Evolutionary conservation across 768 basidiomycete species (phyloP), one percentile per base, ranked within the genome.

Genomic region (Pleurotus cornucopiae): DNA sequence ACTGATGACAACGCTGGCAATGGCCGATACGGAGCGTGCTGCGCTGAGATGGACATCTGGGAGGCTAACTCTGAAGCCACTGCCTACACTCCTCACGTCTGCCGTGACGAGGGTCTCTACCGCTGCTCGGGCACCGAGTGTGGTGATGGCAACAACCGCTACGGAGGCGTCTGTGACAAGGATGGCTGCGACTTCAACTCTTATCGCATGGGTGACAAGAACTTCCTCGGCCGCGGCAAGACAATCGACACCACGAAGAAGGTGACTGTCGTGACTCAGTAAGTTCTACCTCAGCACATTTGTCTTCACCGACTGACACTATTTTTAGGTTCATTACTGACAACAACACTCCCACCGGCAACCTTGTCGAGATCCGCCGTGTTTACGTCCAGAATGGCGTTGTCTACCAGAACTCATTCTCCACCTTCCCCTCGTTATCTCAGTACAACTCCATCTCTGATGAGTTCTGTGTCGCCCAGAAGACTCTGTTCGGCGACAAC

Each of bases 131-230:
- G 71, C 41, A 64, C 60, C 57, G 58, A 61, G 37, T 74, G 72
- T 56, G 64, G 66, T 45, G 61, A 57, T 30, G 47, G 39, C 26
- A 60, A 60, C 61, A 61, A 63, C 59, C 63, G 69, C 30, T 69
- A 70, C 63, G 60, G 58, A 55, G 71, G 72, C 21, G 61, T 73
- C 34, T 77, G 76, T 64, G 76, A 77, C 67, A 64, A 66, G 54
- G 73, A 70, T 58, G 76, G 76, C 54, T 77, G 76, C 67, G 76
- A 76, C 62, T 77, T 76, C 71, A 77, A 76, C 73, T 73, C 75
- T 6, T 78, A 63, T 66, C 74, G 76, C 63, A 68, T 75, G 71
- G 76, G 76, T 54, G 62, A 71, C 67, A 63, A 65, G 58, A 56
- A 61, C 46, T 78, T 76, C 73, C 71, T 66, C 63, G 76, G 76